Conservation (phyloP, 2,329 filamentous ascomycete genomes). For the Venturia asperata region DNA sequence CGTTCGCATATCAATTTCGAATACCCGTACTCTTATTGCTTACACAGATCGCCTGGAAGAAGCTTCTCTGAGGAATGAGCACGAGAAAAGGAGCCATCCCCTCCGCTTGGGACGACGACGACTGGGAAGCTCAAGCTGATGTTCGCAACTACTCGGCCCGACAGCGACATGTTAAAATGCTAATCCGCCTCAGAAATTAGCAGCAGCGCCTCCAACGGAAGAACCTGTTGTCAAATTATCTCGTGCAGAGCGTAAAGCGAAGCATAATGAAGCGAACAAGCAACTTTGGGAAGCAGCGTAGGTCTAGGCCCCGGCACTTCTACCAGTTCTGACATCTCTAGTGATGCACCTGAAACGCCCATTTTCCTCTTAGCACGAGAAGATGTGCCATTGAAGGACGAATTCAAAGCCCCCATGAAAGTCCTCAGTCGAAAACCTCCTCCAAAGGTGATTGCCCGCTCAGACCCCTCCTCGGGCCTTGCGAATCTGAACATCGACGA, state of each 20-base stretch:
- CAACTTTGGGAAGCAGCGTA: conserved; percentile 88
- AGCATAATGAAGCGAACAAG: conserved; percentile 76
- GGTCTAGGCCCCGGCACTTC: conserved; percentile 26
- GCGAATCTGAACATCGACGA: conserved; percentile 43
- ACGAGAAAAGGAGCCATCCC: conserved; percentile 46
- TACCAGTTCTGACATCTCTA: conserved; percentile 30
- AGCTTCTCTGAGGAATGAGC: conserved; percentile 5
- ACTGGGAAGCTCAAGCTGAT: conserved; percentile 79
- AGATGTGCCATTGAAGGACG: conserved; percentile 56
- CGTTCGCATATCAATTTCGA: neutral
- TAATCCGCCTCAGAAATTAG: conserved; percentile 34
- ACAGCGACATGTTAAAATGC: conserved; percentile 26
- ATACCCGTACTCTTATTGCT: neutral
- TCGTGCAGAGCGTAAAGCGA: conserved; percentile 69
- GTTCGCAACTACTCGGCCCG: conserved; percentile 35
- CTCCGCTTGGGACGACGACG: conserved; percentile 84
- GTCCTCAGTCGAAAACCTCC: conserved; percentile 77
- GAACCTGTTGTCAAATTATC: conserved; percentile 49
- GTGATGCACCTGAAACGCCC: conserved; percentile 66
- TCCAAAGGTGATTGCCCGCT: conserved; percentile 43
- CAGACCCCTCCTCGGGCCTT: conserved; percentile 38
- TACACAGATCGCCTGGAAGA: too few species aligned
- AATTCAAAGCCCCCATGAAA: conserved; percentile 76
- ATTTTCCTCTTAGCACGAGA: conserved; percentile 65
- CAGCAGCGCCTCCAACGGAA: conserved; percentile 28